phyloP scores from a whole-genome alignment of 768 basidiomycete genomes.

The Tremella mesenterica region DNA sequence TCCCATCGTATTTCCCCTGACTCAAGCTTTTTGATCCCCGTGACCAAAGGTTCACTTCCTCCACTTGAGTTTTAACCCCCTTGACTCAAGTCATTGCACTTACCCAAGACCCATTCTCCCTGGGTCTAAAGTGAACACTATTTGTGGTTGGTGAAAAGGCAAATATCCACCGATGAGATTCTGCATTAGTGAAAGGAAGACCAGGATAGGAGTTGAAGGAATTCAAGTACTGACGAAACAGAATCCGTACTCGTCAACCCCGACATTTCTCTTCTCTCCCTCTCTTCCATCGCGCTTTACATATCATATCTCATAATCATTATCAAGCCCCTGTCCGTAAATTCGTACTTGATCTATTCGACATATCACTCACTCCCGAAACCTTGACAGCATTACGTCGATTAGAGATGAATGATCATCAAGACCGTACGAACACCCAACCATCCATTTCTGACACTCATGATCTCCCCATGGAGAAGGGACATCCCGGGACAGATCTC shows the following conservation, averaged over 20 bases:
- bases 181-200: no score
- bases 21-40: no score
- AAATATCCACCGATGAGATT: no score
- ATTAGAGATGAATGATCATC: conserved; percentile 3
- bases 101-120: no score
- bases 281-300: conserved; percentile 74
- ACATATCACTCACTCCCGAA: conserved; percentile 54
- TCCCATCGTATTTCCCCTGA: no score
- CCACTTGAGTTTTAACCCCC: no score
- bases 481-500: background rate
- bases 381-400: conserved; percentile 13
- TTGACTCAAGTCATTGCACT: no score
- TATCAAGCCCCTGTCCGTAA: conserved; percentile 86
- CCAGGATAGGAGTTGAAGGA: no score
- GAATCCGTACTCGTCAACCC: conserved; percentile 50
- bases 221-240: no score
- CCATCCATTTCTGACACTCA: background rate
- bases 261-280: conserved; percentile 66
- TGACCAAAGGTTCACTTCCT: no score
- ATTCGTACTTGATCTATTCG: conserved; percentile 89
- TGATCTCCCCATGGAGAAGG: background rate
- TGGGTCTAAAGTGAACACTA: no score
- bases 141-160: no score
- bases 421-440: background rate
- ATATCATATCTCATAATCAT: conserved; percentile 76